Conservation (phyloP, 2,329 filamentous ascomycete species). For the Cordyceps javanica region DNA sequence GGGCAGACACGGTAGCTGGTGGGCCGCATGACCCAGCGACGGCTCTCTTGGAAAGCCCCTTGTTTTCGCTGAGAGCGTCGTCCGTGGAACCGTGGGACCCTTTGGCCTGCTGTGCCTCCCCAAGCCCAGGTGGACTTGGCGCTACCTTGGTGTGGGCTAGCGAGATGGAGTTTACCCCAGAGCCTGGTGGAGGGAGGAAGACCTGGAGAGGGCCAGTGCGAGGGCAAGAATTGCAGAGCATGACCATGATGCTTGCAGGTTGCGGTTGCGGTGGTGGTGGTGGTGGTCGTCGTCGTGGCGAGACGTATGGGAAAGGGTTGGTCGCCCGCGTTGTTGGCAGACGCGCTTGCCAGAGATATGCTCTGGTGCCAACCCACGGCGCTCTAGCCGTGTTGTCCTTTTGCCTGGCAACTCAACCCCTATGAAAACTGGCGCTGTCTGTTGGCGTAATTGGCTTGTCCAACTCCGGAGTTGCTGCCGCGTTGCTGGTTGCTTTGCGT, state of each 20-base stretch:
- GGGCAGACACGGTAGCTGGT: conserved; percentile 14
- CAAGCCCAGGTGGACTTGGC: not conserved
- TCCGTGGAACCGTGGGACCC: no score
- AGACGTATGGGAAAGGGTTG: not conserved
- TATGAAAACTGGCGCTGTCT: not conserved
- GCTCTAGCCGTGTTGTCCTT: not conserved
- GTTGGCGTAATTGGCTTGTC: not conserved
- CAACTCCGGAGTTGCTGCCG: not conserved
- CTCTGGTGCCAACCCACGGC: not conserved
- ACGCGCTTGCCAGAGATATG: not conserved
- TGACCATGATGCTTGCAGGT: not conserved
- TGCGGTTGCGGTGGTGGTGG: not conserved
- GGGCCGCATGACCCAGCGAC: conserved; percentile 7
- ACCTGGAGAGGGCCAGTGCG: conserved; percentile 3
- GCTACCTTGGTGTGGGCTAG: not conserved
- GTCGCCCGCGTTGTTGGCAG: not conserved
- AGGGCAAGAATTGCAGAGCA: conserved; percentile 10
- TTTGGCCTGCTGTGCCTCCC: not conserved
- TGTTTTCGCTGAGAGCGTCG: not conserved
- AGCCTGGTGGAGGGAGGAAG: not conserved
- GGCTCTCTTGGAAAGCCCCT: not conserved
- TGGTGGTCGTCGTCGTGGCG: no score
- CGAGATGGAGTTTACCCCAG: conserved; percentile 4
- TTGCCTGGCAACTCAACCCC: not conserved
- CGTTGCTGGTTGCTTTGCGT: not conserved